Evolutionary conservation across 73 alveolate genomes (phyloP), one percentile per base, ranked within the genome.

Genomic region (Tetrahymena malaccensis): DNA sequence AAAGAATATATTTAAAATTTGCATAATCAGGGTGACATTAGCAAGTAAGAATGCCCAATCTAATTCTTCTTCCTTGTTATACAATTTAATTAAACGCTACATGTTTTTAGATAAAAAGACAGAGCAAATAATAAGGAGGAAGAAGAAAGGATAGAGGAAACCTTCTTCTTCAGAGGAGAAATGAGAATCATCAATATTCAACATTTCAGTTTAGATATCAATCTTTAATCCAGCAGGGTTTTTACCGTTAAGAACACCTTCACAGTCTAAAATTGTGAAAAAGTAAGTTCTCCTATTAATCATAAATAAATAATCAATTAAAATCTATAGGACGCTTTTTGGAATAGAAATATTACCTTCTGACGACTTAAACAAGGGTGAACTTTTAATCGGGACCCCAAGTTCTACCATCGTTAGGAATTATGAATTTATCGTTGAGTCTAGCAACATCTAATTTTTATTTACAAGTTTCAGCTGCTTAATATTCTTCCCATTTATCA

Each of bases 41-140:
- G 94, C 95, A 95, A 95, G 55, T 35, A 95, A 93, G 93, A 70
- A 95, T 4, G 97, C 95, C 84, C 84, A 89, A 95, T 95, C 97
- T 40, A 43, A 85, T 89, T 95, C 97, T 89, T 94, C 95, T 85
- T 95, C 40, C 43, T 95, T 95, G 15, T 89, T 13, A 43, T 70
- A 34, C 31, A 27, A 70, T 40, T 70, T 70, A 27, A 70, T 12
- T n/a, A 70, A 31, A 27, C 89, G 34, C 89, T 70, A 70, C 17
- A 70, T 70, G 37, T 70, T 70, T 31, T 70, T 70, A 31, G 89
- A 70, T 70, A 70, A 70, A 31, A 70, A 70, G 37, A 70, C 37
- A 33, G 89, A 70, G 89, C 89, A 70, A 70, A n/a, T 27, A 25
- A 70, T 33, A 27, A 70, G 37, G 89, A 70, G 89, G 40, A 70